Base-by-base conservation (phyloP, 139 green algal species). In the Raphidocelis subcapitata region DNA sequence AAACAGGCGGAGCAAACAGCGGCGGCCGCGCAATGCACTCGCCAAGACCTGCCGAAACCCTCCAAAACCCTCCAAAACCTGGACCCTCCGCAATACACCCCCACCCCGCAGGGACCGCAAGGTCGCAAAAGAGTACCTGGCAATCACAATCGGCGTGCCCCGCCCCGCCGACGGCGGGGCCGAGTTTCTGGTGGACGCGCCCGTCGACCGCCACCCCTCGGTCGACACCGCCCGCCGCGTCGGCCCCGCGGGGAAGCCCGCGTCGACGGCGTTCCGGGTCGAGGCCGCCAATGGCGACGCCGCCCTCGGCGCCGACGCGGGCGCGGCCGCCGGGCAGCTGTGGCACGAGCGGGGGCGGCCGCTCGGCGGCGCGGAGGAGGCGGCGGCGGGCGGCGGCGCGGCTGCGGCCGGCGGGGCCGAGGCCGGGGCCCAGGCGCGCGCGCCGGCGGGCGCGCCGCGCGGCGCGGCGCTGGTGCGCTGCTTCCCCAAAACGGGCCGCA, bases 41-140 rank as follows among this genome's bases (percentile, higher is more conserved):
- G n/a, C n/a, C n/a, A n/a, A n/a, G n/a, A n/a, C n/a, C n/a, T n/a
- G n/a, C n/a, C n/a, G n/a, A n/a, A n/a, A n/a, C n/a, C n/a, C n/a
- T n/a, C n/a, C n/a, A n/a, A n/a, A n/a, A n/a, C n/a, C n/a, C n/a
- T n/a, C n/a, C n/a, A n/a, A n/a, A n/a, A n/a, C n/a, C n/a, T n/a
- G n/a, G n/a, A n/a, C n/a, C n/a, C n/a, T n/a, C n/a, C n/a, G n/a
- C n/a, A n/a, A n/a, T n/a, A n/a, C n/a, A n/a, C n/a, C n/a, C n/a
- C 46, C 15, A 21, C 66, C 70, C 21, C 29, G 31, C 79, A 88
- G 83, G 82, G 62, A 80, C n/a, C 80, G 83, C 31, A 76, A 28
- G 0, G 77, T 87, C 15, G 47, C 56, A n/a, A 97, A 97, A 75
- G 52, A 66, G n/a, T 97, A 97, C 64, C 37, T 93, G 12, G 91